Percentiles rank a stretch among this genome's conserved stretches.
Evolutionary conservation across 805 yeast genomes (phyloP).

Genomic region (Grigorovia yakushimaensis): DNA sequence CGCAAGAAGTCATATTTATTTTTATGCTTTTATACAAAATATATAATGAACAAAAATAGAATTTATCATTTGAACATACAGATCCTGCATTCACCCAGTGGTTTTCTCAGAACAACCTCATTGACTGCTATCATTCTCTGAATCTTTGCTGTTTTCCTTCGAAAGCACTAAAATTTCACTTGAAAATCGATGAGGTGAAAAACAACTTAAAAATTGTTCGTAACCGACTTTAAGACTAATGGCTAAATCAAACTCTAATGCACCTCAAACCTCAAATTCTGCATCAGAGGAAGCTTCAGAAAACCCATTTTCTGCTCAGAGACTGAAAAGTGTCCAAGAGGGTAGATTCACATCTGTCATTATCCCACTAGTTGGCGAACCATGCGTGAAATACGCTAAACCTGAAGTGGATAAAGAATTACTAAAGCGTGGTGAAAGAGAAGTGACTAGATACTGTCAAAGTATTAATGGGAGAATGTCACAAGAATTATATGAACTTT

Average conservation of each 20-base stretch:
- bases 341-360: no score
- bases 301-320: neutral
- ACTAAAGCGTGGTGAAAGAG: conserved; percentile 18
- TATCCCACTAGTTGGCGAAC: conserved; percentile 13
- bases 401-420: conserved; percentile 10
- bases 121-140: no score
- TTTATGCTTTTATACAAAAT: no score
- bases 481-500: conserved; percentile 20
- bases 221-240: neutral
- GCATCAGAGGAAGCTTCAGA: neutral
- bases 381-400: conserved; percentile 10
- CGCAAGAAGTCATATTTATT: no score
- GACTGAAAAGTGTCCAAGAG: neutral
- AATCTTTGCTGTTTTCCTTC: neutral
- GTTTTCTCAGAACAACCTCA: no score
- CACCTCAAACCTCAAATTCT: neutral
- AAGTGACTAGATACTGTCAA: conserved; percentile 13
- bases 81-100: no score
- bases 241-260: neutral
- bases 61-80: no score
- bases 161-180: neutral
- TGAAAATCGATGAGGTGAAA: conserved; percentile 1
- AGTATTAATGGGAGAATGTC: conserved; percentile 20
- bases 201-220: neutral
- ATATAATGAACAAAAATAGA: no score